Conservation (phyloP, 2,329 filamentous ascomycete species). For the Talaromyces sp. region DNA sequence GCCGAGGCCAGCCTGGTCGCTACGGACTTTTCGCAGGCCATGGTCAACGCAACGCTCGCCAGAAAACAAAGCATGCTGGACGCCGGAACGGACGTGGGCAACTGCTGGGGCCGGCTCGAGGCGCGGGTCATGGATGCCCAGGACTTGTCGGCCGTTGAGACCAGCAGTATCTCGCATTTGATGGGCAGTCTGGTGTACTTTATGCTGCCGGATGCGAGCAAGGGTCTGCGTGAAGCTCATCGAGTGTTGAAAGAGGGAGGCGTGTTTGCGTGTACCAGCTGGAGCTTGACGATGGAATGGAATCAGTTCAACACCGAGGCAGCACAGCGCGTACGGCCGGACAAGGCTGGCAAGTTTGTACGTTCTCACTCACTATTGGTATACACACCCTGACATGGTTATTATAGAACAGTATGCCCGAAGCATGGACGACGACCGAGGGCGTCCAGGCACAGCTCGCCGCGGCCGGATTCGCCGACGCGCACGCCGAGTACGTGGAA, state of each 20-base stretch:
- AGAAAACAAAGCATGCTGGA: neutral
- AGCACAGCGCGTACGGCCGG: neutral
- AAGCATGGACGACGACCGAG: constrained; percentile 1
- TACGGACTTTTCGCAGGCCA: constrained; percentile 6
- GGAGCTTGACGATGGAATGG: neutral
- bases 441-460: constrained; percentile 1
- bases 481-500: constrained; percentile 2
- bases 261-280: constrained; percentile 10
- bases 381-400: neutral
- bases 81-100: neutral
- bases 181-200: constrained; percentile 8
- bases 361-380: neutral
- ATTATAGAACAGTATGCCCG: neutral
- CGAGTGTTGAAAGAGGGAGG: constrained; percentile 5
- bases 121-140: constrained; percentile 7
- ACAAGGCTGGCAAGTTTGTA: neutral
- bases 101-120: constrained; percentile 1
- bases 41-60: constrained; percentile 2
- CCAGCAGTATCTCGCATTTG: constrained; percentile 1
- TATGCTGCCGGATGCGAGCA: constrained; percentile 8
- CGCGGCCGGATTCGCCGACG: neutral
- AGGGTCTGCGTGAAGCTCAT: constrained; percentile 3
- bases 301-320: neutral
- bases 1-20: neutral
- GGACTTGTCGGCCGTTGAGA: neutral